Evolutionary conservation across 768 basidiomycete genomes (phyloP).

Genomic region (Lepiota brunneoincarnata): DNA sequence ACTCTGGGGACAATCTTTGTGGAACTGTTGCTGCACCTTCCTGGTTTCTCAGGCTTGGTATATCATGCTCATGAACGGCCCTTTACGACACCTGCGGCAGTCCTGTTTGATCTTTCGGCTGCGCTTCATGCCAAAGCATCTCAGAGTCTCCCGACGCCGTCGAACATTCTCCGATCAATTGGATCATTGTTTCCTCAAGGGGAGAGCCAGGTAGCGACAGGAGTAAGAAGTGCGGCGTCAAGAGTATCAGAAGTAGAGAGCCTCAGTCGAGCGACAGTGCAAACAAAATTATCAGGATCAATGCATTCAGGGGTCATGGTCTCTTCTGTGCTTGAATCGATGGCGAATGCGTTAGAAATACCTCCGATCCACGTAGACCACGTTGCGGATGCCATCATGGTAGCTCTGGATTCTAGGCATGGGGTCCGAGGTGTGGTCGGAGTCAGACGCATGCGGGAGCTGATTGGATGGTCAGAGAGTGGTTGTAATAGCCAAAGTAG

Average conservation of each 20-base stretch:
- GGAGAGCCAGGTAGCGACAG: not conserved
- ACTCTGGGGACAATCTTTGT: not conserved
- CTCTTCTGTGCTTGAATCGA: slow-evolving; percentile 52
- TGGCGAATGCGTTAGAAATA: slow-evolving; percentile 78
- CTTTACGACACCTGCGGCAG: slow-evolving; percentile 82
- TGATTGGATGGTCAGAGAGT: slow-evolving; percentile 61
- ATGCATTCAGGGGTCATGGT: slow-evolving; percentile 25
- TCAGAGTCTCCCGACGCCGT: slow-evolving; percentile 58
- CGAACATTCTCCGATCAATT: slow-evolving; percentile 55
- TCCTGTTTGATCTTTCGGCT: slow-evolving; percentile 78
- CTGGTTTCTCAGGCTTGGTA: slow-evolving; percentile 67
- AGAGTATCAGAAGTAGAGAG: not conserved
- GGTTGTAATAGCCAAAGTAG: slow-evolving; percentile 12
- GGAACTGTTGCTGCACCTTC: slow-evolving; percentile 2
- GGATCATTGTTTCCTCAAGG: slow-evolving; percentile 26
- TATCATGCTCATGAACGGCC: slow-evolving; percentile 95
- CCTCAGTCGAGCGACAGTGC: not conserved
- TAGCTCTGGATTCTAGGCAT: slow-evolving; percentile 48
- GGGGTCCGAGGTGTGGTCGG: slow-evolving; percentile 64
- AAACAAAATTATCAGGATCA: slow-evolving; percentile 3
- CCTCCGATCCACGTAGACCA: slow-evolving; percentile 96
- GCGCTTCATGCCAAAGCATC: slow-evolving; percentile 63
- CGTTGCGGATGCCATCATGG: slow-evolving; percentile 81
- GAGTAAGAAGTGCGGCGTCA: slow-evolving; percentile 3
- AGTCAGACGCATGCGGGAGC: slow-evolving; percentile 68